phyloP scores from a whole-genome alignment of 2,329 filamentous ascomycete species.

The Cordyceps farinosa region DNA sequence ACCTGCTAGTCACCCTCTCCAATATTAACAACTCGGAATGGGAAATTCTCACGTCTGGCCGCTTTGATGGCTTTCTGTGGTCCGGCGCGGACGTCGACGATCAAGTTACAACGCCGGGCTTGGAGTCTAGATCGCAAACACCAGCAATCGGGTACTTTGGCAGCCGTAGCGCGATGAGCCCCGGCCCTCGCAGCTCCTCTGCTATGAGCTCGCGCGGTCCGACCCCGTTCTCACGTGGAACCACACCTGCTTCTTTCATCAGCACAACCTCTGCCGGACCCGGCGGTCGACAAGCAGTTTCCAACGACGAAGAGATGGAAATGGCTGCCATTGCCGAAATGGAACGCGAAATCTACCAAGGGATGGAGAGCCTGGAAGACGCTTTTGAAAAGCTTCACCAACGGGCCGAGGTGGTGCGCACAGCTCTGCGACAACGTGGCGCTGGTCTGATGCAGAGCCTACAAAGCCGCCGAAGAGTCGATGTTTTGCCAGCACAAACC shows the following conservation, averaged over 20 bases:
- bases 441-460: slow-evolving; percentile 68
- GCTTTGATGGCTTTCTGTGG: slow-evolving; percentile 94
- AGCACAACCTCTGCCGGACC: slow-evolving; percentile 46
- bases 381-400: slow-evolving; percentile 84
- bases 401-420: slow-evolving; percentile 76
- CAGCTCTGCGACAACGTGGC: slow-evolving; percentile 73
- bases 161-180: slow-evolving; percentile 35
- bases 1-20: slow-evolving; percentile 79
- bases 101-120: slow-evolving; percentile 31
- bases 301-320: slow-evolving; percentile 90
- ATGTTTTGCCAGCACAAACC: slow-evolving; percentile 46
- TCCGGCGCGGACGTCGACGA: slow-evolving; percentile 74
- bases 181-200: slow-evolving; percentile 39
- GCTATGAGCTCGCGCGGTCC: slow-evolving; percentile 43
- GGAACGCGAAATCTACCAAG: slow-evolving; percentile 86
- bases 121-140: slow-evolving; percentile 53
- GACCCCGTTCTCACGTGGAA: slow-evolving; percentile 51
- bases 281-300: slow-evolving; percentile 60
- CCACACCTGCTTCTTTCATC: slow-evolving; percentile 58
- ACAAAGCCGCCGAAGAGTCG: slow-evolving; percentile 56
- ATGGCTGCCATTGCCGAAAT: slow-evolving; percentile 86
- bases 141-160: slow-evolving; percentile 48
- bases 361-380: slow-evolving; percentile 93
- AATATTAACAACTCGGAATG: slow-evolving; percentile 91
- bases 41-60: slow-evolving; percentile 90